Evolutionary conservation across 352 stramenopile species (phyloP).

Genomic region (Phytopythium oedochilum): DNA sequence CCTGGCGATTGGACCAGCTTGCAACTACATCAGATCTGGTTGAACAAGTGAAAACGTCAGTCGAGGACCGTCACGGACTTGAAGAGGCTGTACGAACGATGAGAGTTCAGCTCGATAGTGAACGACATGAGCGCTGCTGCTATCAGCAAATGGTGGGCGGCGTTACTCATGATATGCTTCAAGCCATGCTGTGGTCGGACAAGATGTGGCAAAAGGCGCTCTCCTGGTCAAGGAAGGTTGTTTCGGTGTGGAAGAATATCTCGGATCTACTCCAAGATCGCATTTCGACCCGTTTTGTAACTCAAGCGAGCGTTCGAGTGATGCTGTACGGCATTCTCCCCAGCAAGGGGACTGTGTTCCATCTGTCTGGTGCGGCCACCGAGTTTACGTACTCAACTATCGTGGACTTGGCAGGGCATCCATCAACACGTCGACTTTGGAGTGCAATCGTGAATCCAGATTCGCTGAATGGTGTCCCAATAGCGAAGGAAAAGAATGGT

Average conservation of each 20-base stretch:
- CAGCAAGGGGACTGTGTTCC: not conserved
- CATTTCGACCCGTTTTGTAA: not conserved
- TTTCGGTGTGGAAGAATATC: not conserved
- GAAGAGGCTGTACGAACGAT: not conserved
- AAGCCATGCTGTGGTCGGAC: not conserved
- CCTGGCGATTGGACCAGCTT: not conserved
- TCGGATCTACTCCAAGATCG: not conserved
- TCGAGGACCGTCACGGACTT: not conserved
- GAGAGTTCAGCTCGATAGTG: not conserved
- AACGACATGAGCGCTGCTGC: not conserved
- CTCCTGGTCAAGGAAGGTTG: not conserved
- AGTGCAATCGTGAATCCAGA: not conserved
- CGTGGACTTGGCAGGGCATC: not conserved
- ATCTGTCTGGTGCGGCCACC: not conserved
- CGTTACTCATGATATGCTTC: not conserved
- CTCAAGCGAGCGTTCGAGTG: not conserved
- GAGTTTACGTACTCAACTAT: not conserved
- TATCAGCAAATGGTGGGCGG: not conserved
- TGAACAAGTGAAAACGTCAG: not conserved
- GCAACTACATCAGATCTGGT: not conserved
- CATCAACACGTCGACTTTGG: not conserved
- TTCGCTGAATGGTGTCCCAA: not conserved
- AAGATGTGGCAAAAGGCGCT: not conserved
- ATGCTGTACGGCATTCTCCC: not conserved
- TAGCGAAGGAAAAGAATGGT: not conserved